Conservation (phyloP, 2,329 filamentous ascomycete genomes). For the Pseudomassariella vexata region DNA sequence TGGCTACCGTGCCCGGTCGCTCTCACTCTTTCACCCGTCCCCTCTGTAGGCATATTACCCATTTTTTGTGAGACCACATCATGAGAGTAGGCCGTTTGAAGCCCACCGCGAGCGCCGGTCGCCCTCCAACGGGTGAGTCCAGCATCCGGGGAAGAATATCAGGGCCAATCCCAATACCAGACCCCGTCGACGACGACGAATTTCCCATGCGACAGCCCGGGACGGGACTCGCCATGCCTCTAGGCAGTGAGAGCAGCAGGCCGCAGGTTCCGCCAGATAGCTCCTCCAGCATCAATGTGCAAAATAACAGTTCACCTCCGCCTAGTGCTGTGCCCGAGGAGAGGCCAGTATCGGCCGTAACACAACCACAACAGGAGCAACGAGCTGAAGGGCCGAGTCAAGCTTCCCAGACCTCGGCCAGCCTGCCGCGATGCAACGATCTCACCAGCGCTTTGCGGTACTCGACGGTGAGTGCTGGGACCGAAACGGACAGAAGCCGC, state of each 20-base stretch:
- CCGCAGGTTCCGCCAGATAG: conserved; percentile 13
- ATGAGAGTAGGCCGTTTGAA: conserved; percentile 42
- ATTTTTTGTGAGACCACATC: conserved; percentile 8
- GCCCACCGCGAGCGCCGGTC: conserved; percentile 31
- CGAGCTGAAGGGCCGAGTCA: conserved; percentile 19
- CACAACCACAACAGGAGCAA: no score
- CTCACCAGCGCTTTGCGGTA: conserved; percentile 37
- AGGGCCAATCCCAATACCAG: conserved; percentile 51
- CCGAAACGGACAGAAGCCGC: conserved; percentile 25
- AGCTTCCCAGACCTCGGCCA: conserved; percentile 18
- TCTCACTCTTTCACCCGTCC: conserved; percentile 13
- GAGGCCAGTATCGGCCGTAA: conserved; percentile 14
- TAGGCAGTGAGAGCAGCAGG: conserved; percentile 22
- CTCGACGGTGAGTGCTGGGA: conserved; percentile 40
- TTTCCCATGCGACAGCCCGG: conserved; percentile 44
- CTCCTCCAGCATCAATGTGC: conserved; percentile 13
- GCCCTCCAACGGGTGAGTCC: conserved; percentile 31
- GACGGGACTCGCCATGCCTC: conserved; percentile 27
- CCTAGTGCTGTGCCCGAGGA: conserved; percentile 14
- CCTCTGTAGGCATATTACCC: conserved; percentile 11
- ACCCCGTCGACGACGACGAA: conserved; percentile 44
- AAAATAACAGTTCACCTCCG: conserved; percentile 9
- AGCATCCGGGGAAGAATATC: conserved; percentile 55
- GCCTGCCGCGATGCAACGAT: conserved; percentile 27
- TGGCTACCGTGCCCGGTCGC: background rate